Base-by-base conservation (phyloP, 495 filamentous ascomycete species). In the Podospora anserina region DNA sequence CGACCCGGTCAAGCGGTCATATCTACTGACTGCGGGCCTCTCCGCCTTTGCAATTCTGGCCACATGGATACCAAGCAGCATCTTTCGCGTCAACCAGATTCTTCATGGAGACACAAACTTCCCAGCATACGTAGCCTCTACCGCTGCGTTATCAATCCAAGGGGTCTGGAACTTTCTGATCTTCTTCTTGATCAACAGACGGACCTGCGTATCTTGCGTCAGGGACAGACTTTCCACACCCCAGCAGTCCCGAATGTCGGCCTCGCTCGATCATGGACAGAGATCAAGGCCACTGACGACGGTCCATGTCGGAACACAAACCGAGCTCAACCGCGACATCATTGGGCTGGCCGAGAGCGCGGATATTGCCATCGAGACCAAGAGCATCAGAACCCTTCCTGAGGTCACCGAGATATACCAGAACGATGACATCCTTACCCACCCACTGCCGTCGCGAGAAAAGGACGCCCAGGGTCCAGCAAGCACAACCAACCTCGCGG, bases 161-260 rank as follows among this genome's bases (percentile, higher is more conserved):
- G 92, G 92, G 13, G 88, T 93, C 66, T 92, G 90, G 88, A 95
- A 93, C 71, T 86, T 86, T 23, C 77, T 91, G 34, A 90, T 94
- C 60, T 95, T 92, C 78, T 82, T 90, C 62, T 84, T 83, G 5
- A 90, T 89, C 3, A 82, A 74, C 62, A 76, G 76, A 78, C 28
- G 19, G 3, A 66, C 73, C 1, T 53, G 80, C 27, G 3, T 5
- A 16, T 20, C 66, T 73, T 5, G 26, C 65, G 32, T 69, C 71
- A 59, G 59, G 70, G 0, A 30, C 44, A 20, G 64, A 66, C 9
- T 28, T 44, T 30, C 34, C 28, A 20, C 26, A 0, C 4, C 56
- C 9, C 56, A 23, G 5, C 55, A n/a, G 55, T n/a, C 55, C 9
- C 20, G 16, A 23, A n/a, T 57, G 6, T n/a, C 55, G 5, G 5